phyloP scores from a whole-genome alignment of 1,139 yeast genomes.

The Protomyces gravidus region DNA sequence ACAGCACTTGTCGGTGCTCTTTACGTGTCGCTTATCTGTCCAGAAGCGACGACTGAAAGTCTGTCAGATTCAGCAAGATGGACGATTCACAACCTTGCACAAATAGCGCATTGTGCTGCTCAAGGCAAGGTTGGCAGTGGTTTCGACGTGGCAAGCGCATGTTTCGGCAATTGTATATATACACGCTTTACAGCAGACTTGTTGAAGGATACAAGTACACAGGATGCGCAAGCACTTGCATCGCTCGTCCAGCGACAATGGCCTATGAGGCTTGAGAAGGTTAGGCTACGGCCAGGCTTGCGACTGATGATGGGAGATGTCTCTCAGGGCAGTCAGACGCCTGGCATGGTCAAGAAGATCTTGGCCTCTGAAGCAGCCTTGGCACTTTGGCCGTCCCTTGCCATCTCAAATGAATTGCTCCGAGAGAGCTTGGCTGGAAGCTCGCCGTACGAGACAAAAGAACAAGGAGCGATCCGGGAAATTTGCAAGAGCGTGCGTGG shows the following conservation, averaged over 20 bases:
- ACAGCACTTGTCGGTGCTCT: constrained; percentile 73
- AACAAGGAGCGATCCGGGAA: constrained; percentile 1
- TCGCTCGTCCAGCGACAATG: constrained; percentile 43
- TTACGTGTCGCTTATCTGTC: constrained; percentile 45
- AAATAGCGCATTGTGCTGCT: constrained; percentile 85
- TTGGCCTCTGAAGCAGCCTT: constrained; percentile 58
- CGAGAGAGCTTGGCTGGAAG: constrained; percentile 56
- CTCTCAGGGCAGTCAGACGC: constrained; percentile 87
- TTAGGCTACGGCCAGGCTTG: constrained; percentile 63
- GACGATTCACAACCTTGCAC: constrained; percentile 72
- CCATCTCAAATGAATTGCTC: constrained; percentile 52
- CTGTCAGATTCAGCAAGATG: constrained; percentile 35
- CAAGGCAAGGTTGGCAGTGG: constrained; percentile 96
- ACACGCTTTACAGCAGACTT: constrained; percentile 52
- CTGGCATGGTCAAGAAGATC: constrained; percentile 75
- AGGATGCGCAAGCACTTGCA: constrained; percentile 13
- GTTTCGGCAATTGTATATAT: constrained; percentile 81
- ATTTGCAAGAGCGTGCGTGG: constrained; percentile 10
- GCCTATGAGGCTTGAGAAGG: constrained; percentile 53
- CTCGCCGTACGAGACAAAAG: constrained; percentile 23
- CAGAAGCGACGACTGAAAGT: constrained; percentile 38
- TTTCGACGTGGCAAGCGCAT: constrained; percentile 93
- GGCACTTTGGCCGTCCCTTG: constrained; percentile 46
- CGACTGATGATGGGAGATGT: constrained; percentile 88
- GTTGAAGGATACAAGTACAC: constrained; percentile 31